Base-by-base conservation (phyloP, 139 green algal genomes). In the Chlorella sp. region DNA sequence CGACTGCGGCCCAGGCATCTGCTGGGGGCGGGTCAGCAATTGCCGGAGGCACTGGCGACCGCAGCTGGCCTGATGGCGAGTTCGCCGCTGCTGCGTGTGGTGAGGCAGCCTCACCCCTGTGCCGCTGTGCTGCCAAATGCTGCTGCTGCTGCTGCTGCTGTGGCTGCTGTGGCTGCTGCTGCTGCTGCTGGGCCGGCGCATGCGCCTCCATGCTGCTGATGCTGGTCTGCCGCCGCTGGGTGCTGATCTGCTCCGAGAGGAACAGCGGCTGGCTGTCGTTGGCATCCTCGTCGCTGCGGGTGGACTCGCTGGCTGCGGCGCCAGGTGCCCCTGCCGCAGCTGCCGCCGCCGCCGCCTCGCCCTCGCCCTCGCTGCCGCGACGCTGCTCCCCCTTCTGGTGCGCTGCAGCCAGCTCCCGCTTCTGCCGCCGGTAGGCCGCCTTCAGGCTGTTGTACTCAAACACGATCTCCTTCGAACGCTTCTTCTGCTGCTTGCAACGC, bases 191-290 rank as follows among this genome's bases (percentile, higher is more conserved):
- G 9, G 64, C 30, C 64, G 17, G 30, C 30, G n/a, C 30, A 39
- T 41, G n/a, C 15, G 64, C 30, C 30, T 71, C 30, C 12, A 21
- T 23, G 64, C 64, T 71, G 64, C 30, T 25, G 64, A 71, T 71
- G 64, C 64, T 69, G 9, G 64, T 41, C 38, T 32, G 23, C 38
- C 38, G 38, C 16, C 12, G 70, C 39, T 30, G 12, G 39, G 39
- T 34, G 64, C 64, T 71, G 25, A 71, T 26, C 30, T 71, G 64
- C 64, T 71, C 38, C 20, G 32, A 51, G 1, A 76, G 23, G 38
- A 34, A 57, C 69, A 76, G 36, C 69, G 20, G 69, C 69, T 71
- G n/a, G 64, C 64, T 71, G 30, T 47, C 70, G 39, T 47, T 67
- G 47, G 44, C 74, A 32, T 51, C 74, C 30, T 44, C 47, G 17